A percentile compares a stretch with the other conserved stretches of the same genome.
phyloP scores from a whole-genome alignment of 306 rosid genomes.

The Acacia crassicarpa region DNA sequence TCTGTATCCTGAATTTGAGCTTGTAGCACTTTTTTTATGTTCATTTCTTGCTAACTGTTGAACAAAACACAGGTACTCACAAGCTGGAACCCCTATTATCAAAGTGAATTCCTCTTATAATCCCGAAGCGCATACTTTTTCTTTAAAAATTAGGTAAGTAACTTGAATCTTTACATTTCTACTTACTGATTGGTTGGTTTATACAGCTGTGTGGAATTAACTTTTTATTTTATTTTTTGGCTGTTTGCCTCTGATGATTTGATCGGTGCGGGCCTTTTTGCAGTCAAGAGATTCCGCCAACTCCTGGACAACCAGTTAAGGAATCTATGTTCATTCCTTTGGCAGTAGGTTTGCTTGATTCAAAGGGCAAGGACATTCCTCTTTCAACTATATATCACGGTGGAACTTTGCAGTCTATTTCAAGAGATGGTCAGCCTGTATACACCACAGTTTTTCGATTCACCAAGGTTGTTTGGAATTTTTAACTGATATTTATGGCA shows the following conservation, averaged over 20 bases:
- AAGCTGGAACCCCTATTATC: conserved; percentile 94
- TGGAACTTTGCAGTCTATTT: conserved; percentile 58
- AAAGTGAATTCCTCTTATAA: conserved; percentile 76
- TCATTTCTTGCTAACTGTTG: conserved; percentile 20
- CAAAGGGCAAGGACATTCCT: conserved; percentile 64
- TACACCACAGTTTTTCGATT: conserved; percentile 73
- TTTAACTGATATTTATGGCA: conserved; percentile 19
- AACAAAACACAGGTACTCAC: conserved; percentile 80
- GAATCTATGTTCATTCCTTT: conserved; percentile 93
- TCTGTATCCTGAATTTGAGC: conserved; percentile 31
- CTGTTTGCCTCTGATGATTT: conserved; percentile 35
- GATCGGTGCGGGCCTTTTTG: conserved; percentile 35
- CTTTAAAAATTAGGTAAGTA: conserved; percentile 80
- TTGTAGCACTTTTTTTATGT: conserved; percentile 21
- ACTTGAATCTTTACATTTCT: conserved; percentile 9
- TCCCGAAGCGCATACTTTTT: conserved; percentile 64
- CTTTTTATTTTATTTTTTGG: conserved; percentile 21
- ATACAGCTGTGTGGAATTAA: background rate
- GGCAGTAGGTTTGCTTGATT: conserved; percentile 77
- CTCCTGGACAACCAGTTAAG: conserved; percentile 91
- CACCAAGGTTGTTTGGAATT: conserved; percentile 66
- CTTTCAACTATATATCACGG: conserved; percentile 67
- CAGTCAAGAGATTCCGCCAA: conserved; percentile 90
- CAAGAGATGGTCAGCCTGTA: conserved; percentile 58
- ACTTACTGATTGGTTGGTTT: conserved; percentile 27